A percentile compares a stretch with the other conserved stretches of the same genome.
These are phyloP conservation scores for Talaromyces nanjingensis DNA, from an alignment of 495 filamentous ascomycete genomes.

Conservation along the genomic window DNA sequence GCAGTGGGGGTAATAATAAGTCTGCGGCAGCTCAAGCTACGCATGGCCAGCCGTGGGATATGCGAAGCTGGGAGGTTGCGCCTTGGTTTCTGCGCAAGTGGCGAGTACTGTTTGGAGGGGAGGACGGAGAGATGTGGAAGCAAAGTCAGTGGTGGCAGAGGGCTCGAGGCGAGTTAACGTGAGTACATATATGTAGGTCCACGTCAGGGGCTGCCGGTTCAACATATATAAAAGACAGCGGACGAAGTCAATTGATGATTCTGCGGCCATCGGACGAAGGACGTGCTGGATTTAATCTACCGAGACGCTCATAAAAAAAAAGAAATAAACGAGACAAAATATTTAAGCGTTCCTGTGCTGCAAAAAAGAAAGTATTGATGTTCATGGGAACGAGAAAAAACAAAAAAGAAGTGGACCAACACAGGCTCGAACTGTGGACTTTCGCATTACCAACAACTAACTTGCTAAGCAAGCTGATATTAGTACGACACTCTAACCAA, in stretches of 20 bases:
- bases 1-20: conserved; percentile 1
- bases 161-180: not conserved
- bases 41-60: conserved; percentile 25
- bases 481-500: not conserved
- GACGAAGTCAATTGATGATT: no score
- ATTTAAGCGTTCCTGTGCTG: no score
- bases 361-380: no score
- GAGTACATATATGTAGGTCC: no score
- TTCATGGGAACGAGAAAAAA: not conserved
- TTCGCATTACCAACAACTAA: not conserved
- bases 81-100: conserved; percentile 33
- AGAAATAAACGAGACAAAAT: not conserved
- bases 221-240: no score
- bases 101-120: conserved; percentile 16
- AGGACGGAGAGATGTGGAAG: not conserved
- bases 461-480: not conserved
- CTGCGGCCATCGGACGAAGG: no score
- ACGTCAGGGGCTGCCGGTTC: no score
- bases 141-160: conserved; percentile 6
- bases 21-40: not conserved
- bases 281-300: no score
- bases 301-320: not conserved
- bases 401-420: not conserved
- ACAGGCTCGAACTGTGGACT: conserved; percentile 1
- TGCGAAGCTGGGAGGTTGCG: conserved; percentile 28